Base-by-base conservation (phyloP, 208 protist species). In the Balamuthia mandrillaris region DNA sequence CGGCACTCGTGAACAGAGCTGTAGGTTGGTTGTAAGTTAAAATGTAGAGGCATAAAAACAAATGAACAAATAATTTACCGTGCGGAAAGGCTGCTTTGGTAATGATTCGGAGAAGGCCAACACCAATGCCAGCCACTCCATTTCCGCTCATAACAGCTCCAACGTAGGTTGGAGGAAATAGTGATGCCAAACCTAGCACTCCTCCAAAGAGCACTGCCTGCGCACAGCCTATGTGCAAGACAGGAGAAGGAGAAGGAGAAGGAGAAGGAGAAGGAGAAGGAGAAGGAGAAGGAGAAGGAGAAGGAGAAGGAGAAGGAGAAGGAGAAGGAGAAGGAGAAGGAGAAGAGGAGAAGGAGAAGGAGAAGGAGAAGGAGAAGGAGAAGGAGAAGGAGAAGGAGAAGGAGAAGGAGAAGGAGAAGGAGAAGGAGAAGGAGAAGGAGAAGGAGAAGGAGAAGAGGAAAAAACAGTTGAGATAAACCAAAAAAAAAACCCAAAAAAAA, bases 51-150 rank as follows among this genome's bases (percentile, higher is more conserved):
- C 12, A 44, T 5, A 27, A 1, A 18, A 3, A 39, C 14, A 0
- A 0, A 49, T 47, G 3, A n/a, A 3, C n/a, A 18, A 65, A 31
- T 9, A 65, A 24, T 65, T 27, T 75, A 77, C 68, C 68, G 4
- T 31, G 27, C 33, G 81, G 60, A 7, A 87, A 42, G 3, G 87
- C 54, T 6, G 77, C 79, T 31, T 86, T 85, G 1, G 87, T 89
- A 51, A 89, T 86, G 49, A 82, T 86, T 31, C 82, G 47, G 2
- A 89, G 47, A 14, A 54, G 16, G 29, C 77, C 82, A 2, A 83
- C 83, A 45, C 83, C 47, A 18, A 89, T 87, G 70, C 87, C 87
- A 3, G 87, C 87, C 44, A 89, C 60, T 60, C 87, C 87, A 61
- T 82, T 85, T 52, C 87, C 87, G 54, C 58, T 85, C 87, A 89